Evolutionary conservation across 1,139 yeast genomes (phyloP), one percentile per base, ranked within the genome.

Genomic region (Yamadazyma dendronema): DNA sequence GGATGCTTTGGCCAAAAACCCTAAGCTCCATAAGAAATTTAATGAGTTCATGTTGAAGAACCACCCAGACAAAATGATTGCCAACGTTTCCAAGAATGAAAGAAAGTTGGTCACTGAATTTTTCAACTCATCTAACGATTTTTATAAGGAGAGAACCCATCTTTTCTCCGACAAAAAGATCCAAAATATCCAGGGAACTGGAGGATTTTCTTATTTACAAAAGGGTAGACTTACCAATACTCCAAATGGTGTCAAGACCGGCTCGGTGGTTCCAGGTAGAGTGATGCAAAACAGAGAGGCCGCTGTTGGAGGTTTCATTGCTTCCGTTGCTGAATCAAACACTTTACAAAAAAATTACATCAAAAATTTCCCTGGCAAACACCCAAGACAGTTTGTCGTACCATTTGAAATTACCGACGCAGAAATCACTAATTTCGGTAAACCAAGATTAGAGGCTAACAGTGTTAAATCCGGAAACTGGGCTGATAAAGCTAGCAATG

Each of bases 291-390:
- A 65, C 33, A 67, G 74, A 41, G 72, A 70, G 36, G 82, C 81
- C 21, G 90, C 87, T 7, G 69, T 84, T 47, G 94, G 85, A 52
- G 95, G 95, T n/a, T 84, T 85, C 48, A 70, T 82, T 30, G 80
- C 72, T 10, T 53, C 55, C 48, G 65, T 55, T 4, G 62, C 60
- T 43, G 74, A 68, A 38, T 59, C 70, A 40, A 58, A 66, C 21
- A 52, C 61, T 28, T 66, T 69, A 47, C 76, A 68, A 47, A 54
- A 57, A 39, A 70, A 70, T 51, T 71, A 59, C 50, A 56, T 70
- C 36, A 64, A 57, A 43, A 67, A 65, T 45, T 59, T 56, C 35
- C 72, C 75, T 17, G 74, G 74, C 4, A 69, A 61, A 43, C 72
- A 67, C 47, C 56, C 65, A 31, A 64, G 74, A 51, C 77, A 71